These are phyloP conservation scores for Amesomyces nigricolor DNA, from an alignment of 2,329 filamentous ascomycete species.

Conservation along the genomic window DNA sequence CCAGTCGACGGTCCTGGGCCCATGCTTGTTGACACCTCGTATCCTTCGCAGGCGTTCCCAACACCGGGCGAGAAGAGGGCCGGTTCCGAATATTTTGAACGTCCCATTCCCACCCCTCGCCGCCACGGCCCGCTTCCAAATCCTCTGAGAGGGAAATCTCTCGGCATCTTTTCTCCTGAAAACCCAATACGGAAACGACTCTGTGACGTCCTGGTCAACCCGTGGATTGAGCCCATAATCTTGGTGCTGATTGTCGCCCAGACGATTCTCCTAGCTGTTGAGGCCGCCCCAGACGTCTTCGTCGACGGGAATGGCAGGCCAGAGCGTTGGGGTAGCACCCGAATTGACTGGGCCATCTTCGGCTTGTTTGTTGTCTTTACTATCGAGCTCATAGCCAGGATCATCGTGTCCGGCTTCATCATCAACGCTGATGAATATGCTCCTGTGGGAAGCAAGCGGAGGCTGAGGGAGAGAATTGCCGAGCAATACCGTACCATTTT, in stretches of 20 bases:
- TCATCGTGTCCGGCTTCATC: slow-evolving; percentile 89
- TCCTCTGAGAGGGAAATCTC: slow-evolving; percentile 76
- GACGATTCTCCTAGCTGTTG: slow-evolving; percentile 78
- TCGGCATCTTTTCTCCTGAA: slow-evolving; percentile 78
- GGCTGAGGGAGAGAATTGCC: slow-evolving; percentile 65
- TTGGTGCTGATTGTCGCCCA: slow-evolving; percentile 83
- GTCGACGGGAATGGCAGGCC: slow-evolving; percentile 54
- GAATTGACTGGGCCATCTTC: slow-evolving; percentile 76
- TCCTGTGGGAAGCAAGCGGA: slow-evolving; percentile 73
- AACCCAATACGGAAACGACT: slow-evolving; percentile 68
- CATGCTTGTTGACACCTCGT: slow-evolving; percentile 45
- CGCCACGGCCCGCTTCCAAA: slow-evolving; percentile 51
- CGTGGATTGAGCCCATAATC: slow-evolving; percentile 79
- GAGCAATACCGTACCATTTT: slow-evolving; percentile 76
- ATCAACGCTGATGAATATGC: slow-evolving; percentile 89
- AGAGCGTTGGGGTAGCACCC: slow-evolving; percentile 58
- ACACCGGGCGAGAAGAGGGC: slow-evolving; percentile 39
- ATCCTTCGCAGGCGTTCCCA: slow-evolving; percentile 44
- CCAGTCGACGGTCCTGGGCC: slow-evolving; percentile 43
- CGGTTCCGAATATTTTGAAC: slow-evolving; percentile 31
- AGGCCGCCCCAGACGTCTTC: slow-evolving; percentile 69
- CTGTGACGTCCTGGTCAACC: slow-evolving; percentile 80
- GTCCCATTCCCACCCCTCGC: slow-evolving; percentile 29
- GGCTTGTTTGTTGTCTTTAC: slow-evolving; percentile 86
- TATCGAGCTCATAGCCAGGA: slow-evolving; percentile 72